Evolutionary conservation across 345 rosid species (phyloP).

Genomic region (Gossypium bickii): DNA sequence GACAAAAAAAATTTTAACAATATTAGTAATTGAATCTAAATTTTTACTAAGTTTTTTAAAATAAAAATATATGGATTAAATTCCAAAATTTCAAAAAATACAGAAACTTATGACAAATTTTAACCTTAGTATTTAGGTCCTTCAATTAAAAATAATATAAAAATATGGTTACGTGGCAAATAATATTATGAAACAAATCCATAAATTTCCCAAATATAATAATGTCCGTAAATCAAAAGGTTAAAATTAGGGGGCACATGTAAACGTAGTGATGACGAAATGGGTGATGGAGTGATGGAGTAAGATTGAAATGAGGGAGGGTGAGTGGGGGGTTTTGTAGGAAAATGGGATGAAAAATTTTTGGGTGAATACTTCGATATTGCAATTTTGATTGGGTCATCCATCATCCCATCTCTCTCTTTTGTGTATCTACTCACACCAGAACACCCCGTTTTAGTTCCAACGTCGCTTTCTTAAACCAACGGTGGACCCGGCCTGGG

Average conservation of each 20-base stretch:
- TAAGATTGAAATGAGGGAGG: constrained; percentile 55
- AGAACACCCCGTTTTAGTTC: constrained; percentile 47
- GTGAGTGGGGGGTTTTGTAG: constrained; percentile 40
- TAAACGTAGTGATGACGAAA: constrained; percentile 69
- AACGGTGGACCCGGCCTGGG: constrained; percentile 29
- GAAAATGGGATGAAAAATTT: constrained; percentile 29
- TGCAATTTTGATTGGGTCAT: constrained; percentile 24
- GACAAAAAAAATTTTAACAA: too few relatives aligned
- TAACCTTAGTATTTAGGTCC: too few relatives aligned
- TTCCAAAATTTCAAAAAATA: too few relatives aligned
- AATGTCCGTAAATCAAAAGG: background rate
- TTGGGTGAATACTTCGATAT: constrained; percentile 14
- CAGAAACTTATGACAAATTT: too few relatives aligned
- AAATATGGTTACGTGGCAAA: background rate
- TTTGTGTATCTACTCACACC: constrained; percentile 23
- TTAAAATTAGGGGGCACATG: constrained; percentile 1
- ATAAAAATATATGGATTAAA: too few relatives aligned
- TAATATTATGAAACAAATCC: background rate
- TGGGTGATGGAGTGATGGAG: constrained; percentile 64
- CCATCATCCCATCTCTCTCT: constrained; percentile 29
- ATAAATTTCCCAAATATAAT: background rate
- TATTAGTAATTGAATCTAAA: too few relatives aligned
- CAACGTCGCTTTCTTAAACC: constrained; percentile 37
- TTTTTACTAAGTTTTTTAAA: too few relatives aligned
- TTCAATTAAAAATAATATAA: too few relatives aligned